These are phyloP conservation scores for Suillus luteus DNA, from an alignment of 768 basidiomycete genomes.

Conservation along the genomic window DNA sequence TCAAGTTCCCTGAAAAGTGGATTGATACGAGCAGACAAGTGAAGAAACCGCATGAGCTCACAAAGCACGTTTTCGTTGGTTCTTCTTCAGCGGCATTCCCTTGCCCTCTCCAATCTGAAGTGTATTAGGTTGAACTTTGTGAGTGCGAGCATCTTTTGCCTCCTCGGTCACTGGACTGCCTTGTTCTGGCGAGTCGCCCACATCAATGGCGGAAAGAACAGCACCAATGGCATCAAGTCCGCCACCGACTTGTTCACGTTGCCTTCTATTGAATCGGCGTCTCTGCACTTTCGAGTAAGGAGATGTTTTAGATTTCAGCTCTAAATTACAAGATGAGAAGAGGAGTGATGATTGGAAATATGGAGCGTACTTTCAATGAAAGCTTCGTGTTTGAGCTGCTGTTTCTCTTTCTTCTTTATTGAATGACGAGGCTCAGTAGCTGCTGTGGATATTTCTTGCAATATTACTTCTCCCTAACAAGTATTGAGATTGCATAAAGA, in stretches of 20 bases:
- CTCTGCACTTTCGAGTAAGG: constrained; percentile 75
- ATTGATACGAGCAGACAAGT: constrained; percentile 6
- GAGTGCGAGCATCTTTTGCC: constrained; percentile 19
- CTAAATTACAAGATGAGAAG: constrained; percentile 29
- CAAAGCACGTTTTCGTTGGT: constrained; percentile 70
- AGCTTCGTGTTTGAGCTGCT: constrained; percentile 62
- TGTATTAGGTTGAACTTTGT: constrained; percentile 32
- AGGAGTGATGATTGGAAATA: neutral
- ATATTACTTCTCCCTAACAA: neutral
- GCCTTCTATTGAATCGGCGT: constrained; percentile 70
- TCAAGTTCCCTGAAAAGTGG: constrained; percentile 56
- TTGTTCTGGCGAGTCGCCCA: constrained; percentile 30
- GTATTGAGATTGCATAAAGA: neutral
- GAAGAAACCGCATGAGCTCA: constrained; percentile 40
- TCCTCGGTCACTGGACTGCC: constrained; percentile 20
- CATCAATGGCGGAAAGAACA: constrained; percentile 57
- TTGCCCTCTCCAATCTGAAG: constrained; percentile 73
- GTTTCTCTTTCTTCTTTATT: constrained; percentile 68
- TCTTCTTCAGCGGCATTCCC: constrained; percentile 53
- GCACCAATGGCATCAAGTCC: constrained; percentile 52
- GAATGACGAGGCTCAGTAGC: constrained; percentile 29
- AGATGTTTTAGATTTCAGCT: constrained; percentile 47
- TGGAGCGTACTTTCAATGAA: constrained; percentile 61
- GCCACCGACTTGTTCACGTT: constrained; percentile 57
- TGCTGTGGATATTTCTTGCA: constrained; percentile 38